These are phyloP conservation scores for Venustampulla echinocandica DNA, from an alignment of 495 filamentous ascomycete species.

Conservation along the genomic window DNA sequence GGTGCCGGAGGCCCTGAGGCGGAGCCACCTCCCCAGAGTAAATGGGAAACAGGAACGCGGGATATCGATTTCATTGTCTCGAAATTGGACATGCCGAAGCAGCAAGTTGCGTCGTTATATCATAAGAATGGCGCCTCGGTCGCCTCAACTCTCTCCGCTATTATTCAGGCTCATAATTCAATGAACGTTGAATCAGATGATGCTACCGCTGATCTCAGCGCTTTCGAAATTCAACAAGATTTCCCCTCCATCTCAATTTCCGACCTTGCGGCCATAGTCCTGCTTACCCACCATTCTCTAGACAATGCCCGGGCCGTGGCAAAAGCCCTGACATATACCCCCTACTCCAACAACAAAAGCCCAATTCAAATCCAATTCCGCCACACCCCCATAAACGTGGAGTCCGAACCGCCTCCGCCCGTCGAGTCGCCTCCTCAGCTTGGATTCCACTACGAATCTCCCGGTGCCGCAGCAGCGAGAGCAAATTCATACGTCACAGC, in stretches of 20 bases:
- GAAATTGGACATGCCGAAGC: conserved; percentile 38
- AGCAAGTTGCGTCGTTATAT: conserved; percentile 50
- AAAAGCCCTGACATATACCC: conserved; percentile 25
- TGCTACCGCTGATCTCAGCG: conserved; percentile 36
- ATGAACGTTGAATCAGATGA: conserved; percentile 26
- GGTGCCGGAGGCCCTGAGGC: conserved; percentile 3
- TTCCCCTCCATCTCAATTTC: conserved; percentile 40
- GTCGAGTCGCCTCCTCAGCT: background rate
- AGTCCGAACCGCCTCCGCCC: background rate
- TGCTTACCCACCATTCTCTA: conserved; percentile 46
- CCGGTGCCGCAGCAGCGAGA: conserved; percentile 4
- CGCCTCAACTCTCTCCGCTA: conserved; percentile 42
- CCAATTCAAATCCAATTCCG: conserved; percentile 31
- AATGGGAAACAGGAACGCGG: conserved; percentile 45
- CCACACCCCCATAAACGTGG: conserved; percentile 25
- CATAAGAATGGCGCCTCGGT: conserved; percentile 53
- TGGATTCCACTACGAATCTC: background rate
- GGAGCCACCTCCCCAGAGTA: conserved; percentile 19
- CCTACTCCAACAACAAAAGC: background rate
- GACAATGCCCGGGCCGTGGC: conserved; percentile 52
- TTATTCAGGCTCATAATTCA: conserved; percentile 33
- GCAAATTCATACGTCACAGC: conserved; percentile 11
- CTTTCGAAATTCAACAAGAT: conserved; percentile 43
- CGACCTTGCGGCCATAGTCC: conserved; percentile 41
- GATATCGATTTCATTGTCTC: conserved; percentile 53